Evolutionary conservation across 1,284 basidiomycete species (phyloP).

Genomic region (Hemileia vastatrix): DNA sequence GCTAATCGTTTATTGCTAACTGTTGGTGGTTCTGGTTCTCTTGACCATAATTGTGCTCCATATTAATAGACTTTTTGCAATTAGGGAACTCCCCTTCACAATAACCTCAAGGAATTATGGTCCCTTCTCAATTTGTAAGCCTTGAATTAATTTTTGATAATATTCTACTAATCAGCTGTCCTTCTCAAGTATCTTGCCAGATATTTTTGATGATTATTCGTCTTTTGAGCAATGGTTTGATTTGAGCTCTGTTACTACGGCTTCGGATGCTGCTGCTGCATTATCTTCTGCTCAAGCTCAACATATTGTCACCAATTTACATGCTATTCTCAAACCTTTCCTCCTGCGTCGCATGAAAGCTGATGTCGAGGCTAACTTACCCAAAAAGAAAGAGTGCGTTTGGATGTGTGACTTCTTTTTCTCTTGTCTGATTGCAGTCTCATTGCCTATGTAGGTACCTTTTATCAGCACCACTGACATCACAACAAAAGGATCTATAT

Average conservation of each 20-base stretch:
- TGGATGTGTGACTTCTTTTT: neutral
- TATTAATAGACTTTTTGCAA: constrained; percentile 10
- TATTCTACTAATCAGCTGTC: neutral
- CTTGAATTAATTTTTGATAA: neutral
- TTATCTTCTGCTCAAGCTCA: constrained; percentile 56
- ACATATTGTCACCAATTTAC: constrained; percentile 67
- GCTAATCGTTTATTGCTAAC: constrained; percentile 85
- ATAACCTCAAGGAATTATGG: constrained; percentile 90
- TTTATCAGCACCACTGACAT: constrained; percentile 76
- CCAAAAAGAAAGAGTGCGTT: constrained; percentile 71
- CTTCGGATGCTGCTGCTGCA: constrained; percentile 46
- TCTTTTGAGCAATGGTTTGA: constrained; percentile 80
- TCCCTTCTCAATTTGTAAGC: constrained; percentile 73
- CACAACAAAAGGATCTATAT: constrained; percentile 71
- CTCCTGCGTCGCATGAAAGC: constrained; percentile 81
- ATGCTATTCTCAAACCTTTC: constrained; percentile 88
- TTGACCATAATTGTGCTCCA: neutral
- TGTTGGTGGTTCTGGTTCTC: constrained; percentile 73
- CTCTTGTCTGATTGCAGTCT: neutral
- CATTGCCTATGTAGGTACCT: constrained; percentile 57
- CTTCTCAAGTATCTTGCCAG: constrained; percentile 57
- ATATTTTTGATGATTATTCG: constrained; percentile 80
- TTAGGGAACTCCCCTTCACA: constrained; percentile 51
- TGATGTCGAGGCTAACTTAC: constrained; percentile 73
- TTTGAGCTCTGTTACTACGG: constrained; percentile 35